A percentile compares a stretch with the other conserved stretches of the same genome.
Conservation (phyloP, 2,329 filamentous ascomycete genomes). For the Knufia fluminis region DNA sequence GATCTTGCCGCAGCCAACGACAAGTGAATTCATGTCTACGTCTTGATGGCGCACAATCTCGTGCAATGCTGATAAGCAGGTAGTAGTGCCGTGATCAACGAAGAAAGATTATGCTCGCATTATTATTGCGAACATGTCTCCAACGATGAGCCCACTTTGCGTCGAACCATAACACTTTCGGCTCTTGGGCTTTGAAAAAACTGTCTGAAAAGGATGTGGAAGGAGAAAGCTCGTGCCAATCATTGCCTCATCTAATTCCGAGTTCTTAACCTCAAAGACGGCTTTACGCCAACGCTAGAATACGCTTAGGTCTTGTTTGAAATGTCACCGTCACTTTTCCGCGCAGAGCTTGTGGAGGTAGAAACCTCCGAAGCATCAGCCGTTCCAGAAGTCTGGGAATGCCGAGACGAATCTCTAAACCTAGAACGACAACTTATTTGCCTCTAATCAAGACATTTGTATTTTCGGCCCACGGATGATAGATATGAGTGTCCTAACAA, state of each 20-base stretch:
- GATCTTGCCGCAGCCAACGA: too few species aligned
- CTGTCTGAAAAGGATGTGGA: neutral
- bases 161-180: neutral
- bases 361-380: neutral
- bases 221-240: neutral
- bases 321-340: neutral
- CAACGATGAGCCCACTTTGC: too few species aligned
- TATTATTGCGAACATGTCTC: too few species aligned
- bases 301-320: neutral
- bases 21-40: too few species aligned
- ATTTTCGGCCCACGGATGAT: neutral
- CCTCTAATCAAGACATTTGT: neutral
- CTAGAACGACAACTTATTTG: neutral
- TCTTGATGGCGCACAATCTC: too few species aligned
- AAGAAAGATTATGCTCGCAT: too few species aligned
- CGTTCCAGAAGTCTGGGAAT: neutral
- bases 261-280: neutral
- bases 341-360: neutral
- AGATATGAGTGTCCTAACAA: too few species aligned
- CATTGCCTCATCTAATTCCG: neutral
- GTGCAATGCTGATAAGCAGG: too few species aligned
- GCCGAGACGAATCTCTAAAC: too few species aligned
- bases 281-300: neutral
- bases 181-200: neutral
- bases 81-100: too few species aligned